Evolutionary conservation across 257 asterid species (phyloP).

Genomic region (Jacaranda mimosifolia): DNA sequence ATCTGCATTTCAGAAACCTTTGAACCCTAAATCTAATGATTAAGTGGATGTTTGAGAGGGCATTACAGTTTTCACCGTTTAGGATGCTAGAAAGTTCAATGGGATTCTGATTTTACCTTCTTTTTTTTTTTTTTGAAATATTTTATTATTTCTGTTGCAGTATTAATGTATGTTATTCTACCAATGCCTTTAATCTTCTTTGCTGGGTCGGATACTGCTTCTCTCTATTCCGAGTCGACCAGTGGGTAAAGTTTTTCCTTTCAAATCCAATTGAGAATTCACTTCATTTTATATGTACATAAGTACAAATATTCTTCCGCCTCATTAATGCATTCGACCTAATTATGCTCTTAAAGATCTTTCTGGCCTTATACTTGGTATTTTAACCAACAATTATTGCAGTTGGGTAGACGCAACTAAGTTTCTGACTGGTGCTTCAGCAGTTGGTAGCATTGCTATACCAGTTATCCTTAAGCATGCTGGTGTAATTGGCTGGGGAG

Average conservation of each 20-base stretch:
- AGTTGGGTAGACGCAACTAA: slow-evolving; percentile 88
- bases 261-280: slow-evolving; percentile 1
- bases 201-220: slow-evolving; percentile 76
- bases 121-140: not conserved
- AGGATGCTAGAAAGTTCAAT: slow-evolving; percentile 26
- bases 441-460: slow-evolving; percentile 89
- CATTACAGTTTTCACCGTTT: slow-evolving; percentile 11
- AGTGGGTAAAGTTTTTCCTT: slow-evolving; percentile 57
- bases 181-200: slow-evolving; percentile 95
- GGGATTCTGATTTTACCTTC: slow-evolving; percentile 10
- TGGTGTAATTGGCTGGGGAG: slow-evolving; percentile 95
- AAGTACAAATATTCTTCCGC: slow-evolving; percentile 1
- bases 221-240: slow-evolving; percentile 70
- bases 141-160: slow-evolving; percentile 57
- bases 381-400: slow-evolving; percentile 31
- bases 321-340: not conserved
- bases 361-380: slow-evolving; percentile 33
- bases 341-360: slow-evolving; percentile 2
- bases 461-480: slow-evolving; percentile 91
- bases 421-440: slow-evolving; percentile 89
- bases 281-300: not conserved
- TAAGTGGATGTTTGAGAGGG: not conserved
- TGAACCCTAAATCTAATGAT: too few species aligned
- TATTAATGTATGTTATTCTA: slow-evolving; percentile 79
- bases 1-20: too few species aligned